Percentiles rank a stretch among this genome's conserved stretches.
These are phyloP conservation scores for Podochytrium sp. DNA, from an alignment of 192 early-diverging fungal species.

Conservation along the genomic window DNA sequence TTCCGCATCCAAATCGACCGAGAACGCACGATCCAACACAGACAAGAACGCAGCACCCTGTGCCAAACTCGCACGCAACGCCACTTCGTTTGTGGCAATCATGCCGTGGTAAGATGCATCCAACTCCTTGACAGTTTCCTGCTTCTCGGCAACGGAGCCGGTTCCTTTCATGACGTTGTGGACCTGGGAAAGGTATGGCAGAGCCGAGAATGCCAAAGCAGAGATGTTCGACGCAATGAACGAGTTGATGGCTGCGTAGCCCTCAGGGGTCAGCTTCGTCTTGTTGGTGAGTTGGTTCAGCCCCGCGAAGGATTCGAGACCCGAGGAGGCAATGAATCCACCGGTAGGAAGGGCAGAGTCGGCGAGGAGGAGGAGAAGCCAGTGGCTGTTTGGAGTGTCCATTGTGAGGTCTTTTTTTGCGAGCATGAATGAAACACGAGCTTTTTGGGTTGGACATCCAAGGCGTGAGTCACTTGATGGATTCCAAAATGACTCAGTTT, in stretches of 20 bases:
- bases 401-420: too few relatives aligned
- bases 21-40: too few relatives aligned
- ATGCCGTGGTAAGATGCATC: constrained; percentile 11
- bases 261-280: neutral
- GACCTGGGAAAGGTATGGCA: constrained; percentile 13
- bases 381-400: too few relatives aligned
- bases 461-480: too few relatives aligned
- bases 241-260: neutral
- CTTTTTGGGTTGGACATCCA: too few relatives aligned
- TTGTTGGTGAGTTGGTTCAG: constrained; percentile 32
- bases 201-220: neutral
- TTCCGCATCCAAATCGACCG: neutral
- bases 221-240: constrained; percentile 13
- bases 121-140: neutral
- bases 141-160: neutral
- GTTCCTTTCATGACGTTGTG: neutral
- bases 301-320: constrained; percentile 86
- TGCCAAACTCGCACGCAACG: constrained; percentile 67
- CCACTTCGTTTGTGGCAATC: constrained; percentile 54
- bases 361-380: constrained; percentile 82
- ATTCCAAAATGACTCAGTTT: too few relatives aligned
- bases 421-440: too few relatives aligned
- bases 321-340: constrained; percentile 92
- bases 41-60: constrained; percentile 64
- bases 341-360: constrained; percentile 95